phyloP scores from a whole-genome alignment of 2,329 filamentous ascomycete species.

The Elsinoe perseae region DNA sequence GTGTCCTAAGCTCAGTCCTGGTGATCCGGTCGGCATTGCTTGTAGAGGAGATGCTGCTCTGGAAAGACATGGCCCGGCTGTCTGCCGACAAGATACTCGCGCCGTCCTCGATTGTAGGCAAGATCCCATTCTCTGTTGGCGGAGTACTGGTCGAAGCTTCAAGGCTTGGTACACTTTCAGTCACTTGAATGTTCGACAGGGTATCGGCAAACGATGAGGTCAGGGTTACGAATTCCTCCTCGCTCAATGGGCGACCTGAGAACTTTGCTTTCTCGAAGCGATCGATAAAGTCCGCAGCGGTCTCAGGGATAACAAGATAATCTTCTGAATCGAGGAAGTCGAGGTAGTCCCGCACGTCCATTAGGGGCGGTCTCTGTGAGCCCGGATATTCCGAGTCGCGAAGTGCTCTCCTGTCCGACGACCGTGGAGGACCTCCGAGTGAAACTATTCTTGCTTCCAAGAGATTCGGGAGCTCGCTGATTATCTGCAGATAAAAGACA shows the following conservation, averaged over 20 bases:
- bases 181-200: constrained; percentile 58
- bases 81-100: background rate
- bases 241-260: constrained; percentile 59
- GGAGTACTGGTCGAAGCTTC: background rate
- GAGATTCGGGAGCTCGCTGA: constrained; percentile 77
- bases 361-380: constrained; percentile 55
- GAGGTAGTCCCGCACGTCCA: constrained; percentile 75
- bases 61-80: background rate
- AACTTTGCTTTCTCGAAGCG: constrained; percentile 82
- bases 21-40: background rate
- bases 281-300: constrained; percentile 56
- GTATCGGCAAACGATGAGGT: constrained; percentile 82
- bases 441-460: constrained; percentile 92
- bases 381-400: constrained; percentile 56
- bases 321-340: constrained; percentile 59
- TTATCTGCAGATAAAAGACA: constrained; percentile 73
- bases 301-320: constrained; percentile 49
- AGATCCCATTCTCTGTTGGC: background rate
- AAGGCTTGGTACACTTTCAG: constrained; percentile 20
- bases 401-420: constrained; percentile 51
- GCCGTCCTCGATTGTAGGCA: background rate
- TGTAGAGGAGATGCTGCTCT: background rate
- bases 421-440: constrained; percentile 44
- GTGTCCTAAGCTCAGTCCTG: background rate
- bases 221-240: constrained; percentile 63